Base-by-base conservation (phyloP, 306 rosid species). In the Medicago arabica region DNA sequence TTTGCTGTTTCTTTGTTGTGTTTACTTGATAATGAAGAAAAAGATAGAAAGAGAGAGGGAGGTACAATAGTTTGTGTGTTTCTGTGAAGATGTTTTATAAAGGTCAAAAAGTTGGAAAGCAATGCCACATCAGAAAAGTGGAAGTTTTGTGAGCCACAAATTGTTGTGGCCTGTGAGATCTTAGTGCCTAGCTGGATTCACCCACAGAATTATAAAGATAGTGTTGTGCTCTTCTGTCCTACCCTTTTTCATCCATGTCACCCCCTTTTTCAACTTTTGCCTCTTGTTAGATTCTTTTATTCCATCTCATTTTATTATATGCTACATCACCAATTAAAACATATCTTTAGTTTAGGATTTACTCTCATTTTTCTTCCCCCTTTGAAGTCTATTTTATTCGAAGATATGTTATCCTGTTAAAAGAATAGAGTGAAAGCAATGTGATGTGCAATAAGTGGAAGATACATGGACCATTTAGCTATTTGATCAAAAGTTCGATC, bases 81-180 rank as follows among this genome's bases (percentile, higher is more conserved):
- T 12, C 0, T 58, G n/a, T 58, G 64, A 58, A 12, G 64, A 21
- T 8, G 39, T 23, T 58, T 58, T 58, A 58, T 58, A 58, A 58
- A 23, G 64, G 38, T 13, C 23, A 58, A 58, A 58, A 58, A 25
- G 64, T 23, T 11, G 9, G 9, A 58, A 58, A 9, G 64, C 0
- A 58, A 58, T 23, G 64, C 0, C 38, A 58, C n/a, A 25, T 58
- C 3, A 58, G 38, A 58, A 58, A 58, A 58, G 64, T 13, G 17
- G 39, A 23, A 58, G 8, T 58, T 58, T 58, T 58, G 13, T 58
- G 64, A 58, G 64, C 64, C 64, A 58, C 64, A 58, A 58, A 8
- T 58, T 58, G 38, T 58, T 58, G 17, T 58, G 64, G 64, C 64
- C 63, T 23, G 13, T 58, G 7, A 58, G 38, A 58, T 58, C 38